Percentiles rank a stretch among this genome's conserved stretches.
Conservation (phyloP, 768 basidiomycete species). For the Pulveroboletus sp. region DNA sequence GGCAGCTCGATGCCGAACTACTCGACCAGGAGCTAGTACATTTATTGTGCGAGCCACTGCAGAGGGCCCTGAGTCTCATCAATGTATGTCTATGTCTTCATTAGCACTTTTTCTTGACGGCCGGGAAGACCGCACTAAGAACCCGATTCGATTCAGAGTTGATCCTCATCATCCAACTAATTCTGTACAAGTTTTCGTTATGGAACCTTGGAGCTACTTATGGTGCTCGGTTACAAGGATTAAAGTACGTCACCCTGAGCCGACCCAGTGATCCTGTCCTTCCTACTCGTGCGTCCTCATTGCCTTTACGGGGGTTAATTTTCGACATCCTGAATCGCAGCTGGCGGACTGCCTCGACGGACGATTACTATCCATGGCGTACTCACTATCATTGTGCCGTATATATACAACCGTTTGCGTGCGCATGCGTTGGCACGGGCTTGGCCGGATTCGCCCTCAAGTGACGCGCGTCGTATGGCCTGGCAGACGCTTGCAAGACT, state of each 20-base stretch:
- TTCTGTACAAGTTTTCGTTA: constrained; percentile 76
- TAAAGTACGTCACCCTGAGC: constrained; percentile 48
- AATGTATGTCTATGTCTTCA: constrained; percentile 44
- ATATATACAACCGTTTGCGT: constrained; percentile 71
- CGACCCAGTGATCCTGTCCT: constrained; percentile 1
- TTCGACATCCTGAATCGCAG: constrained; percentile 31
- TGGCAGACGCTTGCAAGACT: constrained; percentile 66
- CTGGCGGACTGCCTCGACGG: constrained; percentile 59
- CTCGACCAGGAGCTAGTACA: constrained; percentile 84
- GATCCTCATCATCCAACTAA: constrained; percentile 59
- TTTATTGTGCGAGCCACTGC: constrained; percentile 77
- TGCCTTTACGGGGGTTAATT: neutral
- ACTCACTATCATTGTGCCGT: constrained; percentile 73
- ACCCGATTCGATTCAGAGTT: constrained; percentile 72
- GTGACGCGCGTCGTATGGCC: constrained; percentile 63
- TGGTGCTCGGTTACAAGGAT: constrained; percentile 76
- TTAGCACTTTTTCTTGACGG: constrained; percentile 13
- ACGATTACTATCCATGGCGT: constrained; percentile 62
- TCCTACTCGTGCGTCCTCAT: constrained; percentile 22
- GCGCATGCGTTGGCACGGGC: constrained; percentile 72
- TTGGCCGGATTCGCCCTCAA: constrained; percentile 89
- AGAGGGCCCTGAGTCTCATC: constrained; percentile 61
- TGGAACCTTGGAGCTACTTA: constrained; percentile 81
- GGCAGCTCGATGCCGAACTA: constrained; percentile 86
- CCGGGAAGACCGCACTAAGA: constrained; percentile 49